Percentiles rank a stretch among this genome's conserved stretches.
Conservation (phyloP, 139 green algal species). For the Micractinium conductrix region DNA sequence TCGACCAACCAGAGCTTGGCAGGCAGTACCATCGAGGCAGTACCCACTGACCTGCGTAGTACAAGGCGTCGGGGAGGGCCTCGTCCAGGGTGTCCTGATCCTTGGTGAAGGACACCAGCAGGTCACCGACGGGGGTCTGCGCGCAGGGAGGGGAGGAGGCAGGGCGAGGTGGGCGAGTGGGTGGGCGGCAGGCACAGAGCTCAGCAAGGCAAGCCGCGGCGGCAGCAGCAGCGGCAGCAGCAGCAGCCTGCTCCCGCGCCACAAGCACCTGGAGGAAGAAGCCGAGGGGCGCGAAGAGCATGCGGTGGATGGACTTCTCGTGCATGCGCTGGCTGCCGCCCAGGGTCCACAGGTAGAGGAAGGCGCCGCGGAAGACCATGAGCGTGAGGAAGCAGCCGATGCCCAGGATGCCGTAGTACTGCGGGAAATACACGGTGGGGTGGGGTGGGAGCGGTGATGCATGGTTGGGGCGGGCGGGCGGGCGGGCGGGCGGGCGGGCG, state of each 20-base stretch:
- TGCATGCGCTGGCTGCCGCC: constrained; percentile 50
- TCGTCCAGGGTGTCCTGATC: constrained; percentile 74
- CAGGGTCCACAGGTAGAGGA: constrained; percentile 58
- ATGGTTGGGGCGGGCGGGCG: too few relatives aligned
- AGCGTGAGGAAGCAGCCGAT: constrained; percentile 50
- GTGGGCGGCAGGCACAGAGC: not conserved
- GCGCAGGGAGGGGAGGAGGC: not conserved
- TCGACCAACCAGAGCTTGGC: too few relatives aligned
- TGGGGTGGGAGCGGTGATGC: not conserved
- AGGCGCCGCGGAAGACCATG: constrained; percentile 62
- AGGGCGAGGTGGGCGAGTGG: not conserved
- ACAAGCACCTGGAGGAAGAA: constrained; percentile 58
- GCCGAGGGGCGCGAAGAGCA: constrained; percentile 66
- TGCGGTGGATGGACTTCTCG: constrained; percentile 57
- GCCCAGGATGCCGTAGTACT: constrained; percentile 58
- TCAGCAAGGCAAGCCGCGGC: not conserved
- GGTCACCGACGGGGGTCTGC: constrained; percentile 66
- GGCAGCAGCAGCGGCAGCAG: not conserved
- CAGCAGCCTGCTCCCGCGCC: not conserved
- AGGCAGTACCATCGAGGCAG: not conserved
- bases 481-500: too few relatives aligned
- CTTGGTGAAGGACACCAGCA: constrained; percentile 70
- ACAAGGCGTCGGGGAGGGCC: constrained; percentile 60
- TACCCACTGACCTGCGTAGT: constrained; percentile 45
- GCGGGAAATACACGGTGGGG: not conserved